Evolutionary conservation across 2,329 filamentous ascomycete species (phyloP), one percentile per base, ranked within the genome.

Genomic region (Colletotrichum chrysophilum): DNA sequence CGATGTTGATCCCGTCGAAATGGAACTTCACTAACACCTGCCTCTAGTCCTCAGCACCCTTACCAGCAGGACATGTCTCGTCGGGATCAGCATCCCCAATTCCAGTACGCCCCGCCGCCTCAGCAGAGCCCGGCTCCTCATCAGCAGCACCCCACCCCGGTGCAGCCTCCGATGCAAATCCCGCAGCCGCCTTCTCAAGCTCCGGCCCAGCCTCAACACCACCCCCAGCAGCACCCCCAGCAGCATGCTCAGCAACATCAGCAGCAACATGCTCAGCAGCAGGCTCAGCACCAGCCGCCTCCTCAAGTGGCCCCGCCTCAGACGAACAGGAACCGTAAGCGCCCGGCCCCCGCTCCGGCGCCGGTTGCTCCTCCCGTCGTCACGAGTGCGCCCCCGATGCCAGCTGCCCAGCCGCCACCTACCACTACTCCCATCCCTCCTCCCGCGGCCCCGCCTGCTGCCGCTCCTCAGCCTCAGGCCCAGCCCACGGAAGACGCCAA

Each of bases 51-150:
- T 48, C 80, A 83, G 76, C 88, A 91, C 80, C 82, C 86, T 70
- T 90, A 90, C 79, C 88, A 88, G 82, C 76, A 88, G 82, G 88
- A 90, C 77, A 88, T 91, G 88, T 85, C 83, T 78, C 85, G 85
- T 76, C 85, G 86, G 71, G 84, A 83, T 79, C 86, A 87, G 77
- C 84, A 85, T 71, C 86, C 86, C 79, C 85, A 87, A 24, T 87
- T 87, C 73, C 82, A 84, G 62, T 87, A 87, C 69, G 84, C 82
- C 76, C 80, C 81, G 58, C 80, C 84, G 58, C 80, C 84, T 64
- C 85, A 86, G 78, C 83, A 84, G 66, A 84, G 84, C 78, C 84
- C 86, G 81, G 78, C 81, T 48, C 81, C 83, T 66, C 82, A 82
- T 75, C 80, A 84, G 77, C 84, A 85, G 70, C 85, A 87, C 77